Conservation (phyloP, 495 filamentous ascomycete species). For the Podospora pseudocomata region DNA sequence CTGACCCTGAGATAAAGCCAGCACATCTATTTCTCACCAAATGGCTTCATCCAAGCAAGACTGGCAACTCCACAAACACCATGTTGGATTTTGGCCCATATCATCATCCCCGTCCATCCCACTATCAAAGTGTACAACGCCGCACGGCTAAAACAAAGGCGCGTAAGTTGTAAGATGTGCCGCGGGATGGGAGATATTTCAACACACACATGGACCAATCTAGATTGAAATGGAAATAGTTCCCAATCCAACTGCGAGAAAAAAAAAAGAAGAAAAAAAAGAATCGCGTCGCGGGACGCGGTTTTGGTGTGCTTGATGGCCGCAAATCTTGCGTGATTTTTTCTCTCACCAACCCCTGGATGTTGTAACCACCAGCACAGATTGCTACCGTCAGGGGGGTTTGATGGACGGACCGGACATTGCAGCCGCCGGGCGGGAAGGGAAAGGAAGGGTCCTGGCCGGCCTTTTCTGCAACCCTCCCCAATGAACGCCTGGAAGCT, state of each 20-base stretch:
- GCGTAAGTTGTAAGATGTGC: not conserved
- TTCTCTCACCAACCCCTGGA: not conserved
- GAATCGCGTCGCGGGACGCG: not conserved
- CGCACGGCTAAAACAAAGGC: not conserved
- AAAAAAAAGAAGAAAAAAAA: not conserved
- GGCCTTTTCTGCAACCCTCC: not conserved
- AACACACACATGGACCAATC: not conserved
- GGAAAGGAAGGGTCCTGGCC: not conserved
- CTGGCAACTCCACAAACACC: not conserved
- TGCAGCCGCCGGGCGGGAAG: conserved; percentile 4
- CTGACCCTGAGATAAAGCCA: not conserved
- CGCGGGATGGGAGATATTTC: not conserved
- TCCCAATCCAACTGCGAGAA: not conserved
- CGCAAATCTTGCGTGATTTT: conserved; percentile 5
- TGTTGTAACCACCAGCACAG: not conserved
- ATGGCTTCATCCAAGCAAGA: not conserved
- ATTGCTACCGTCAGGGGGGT: not conserved
- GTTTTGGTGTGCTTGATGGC: not conserved
- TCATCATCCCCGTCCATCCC: not conserved
- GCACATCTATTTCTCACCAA: not conserved
- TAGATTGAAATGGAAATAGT: not conserved
- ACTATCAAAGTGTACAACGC: not conserved
- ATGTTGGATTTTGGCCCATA: not conserved
- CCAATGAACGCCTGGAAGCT: not conserved
- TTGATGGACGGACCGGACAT: conserved; percentile 2